Evolutionary conservation across 2,329 filamentous ascomycete species (phyloP).

Genomic region (Drechslerella coelobrocha): DNA sequence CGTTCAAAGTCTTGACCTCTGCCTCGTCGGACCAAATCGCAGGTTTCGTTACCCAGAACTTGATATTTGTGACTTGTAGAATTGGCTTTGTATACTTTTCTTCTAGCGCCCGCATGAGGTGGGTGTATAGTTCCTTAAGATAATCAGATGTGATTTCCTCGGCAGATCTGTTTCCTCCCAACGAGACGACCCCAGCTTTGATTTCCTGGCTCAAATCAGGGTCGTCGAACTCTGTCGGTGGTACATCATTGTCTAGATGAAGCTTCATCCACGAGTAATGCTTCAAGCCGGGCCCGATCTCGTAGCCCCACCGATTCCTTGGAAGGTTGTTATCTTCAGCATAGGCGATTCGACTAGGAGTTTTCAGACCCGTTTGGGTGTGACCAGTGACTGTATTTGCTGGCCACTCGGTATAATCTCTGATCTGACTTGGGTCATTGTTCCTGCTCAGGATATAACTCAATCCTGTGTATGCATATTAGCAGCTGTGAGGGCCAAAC

Average conservation of each 20-base stretch:
- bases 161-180: background rate
- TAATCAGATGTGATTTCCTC: slow-evolving; percentile 7
- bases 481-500: background rate
- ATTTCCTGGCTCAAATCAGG: background rate
- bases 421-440: slow-evolving; percentile 2
- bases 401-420: background rate
- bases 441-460: background rate
- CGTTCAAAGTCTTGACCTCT: background rate
- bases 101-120: background rate
- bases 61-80: background rate
- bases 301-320: slow-evolving; percentile 5
- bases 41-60: slow-evolving; percentile 7
- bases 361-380: background rate
- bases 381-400: background rate
- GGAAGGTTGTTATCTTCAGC: background rate
- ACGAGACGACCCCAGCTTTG: background rate
- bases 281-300: background rate
- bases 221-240: slow-evolving; percentile 4
- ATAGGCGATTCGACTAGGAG: slow-evolving; percentile 4
- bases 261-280: slow-evolving; percentile 14
- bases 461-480: background rate
- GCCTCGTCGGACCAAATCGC: slow-evolving; percentile 14
- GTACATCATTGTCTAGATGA: background rate
- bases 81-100: background rate
- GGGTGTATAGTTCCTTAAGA: slow-evolving; percentile 1